Base-by-base conservation (phyloP, 176 grass and related monocot genomes). In the Eleusine indica region DNA sequence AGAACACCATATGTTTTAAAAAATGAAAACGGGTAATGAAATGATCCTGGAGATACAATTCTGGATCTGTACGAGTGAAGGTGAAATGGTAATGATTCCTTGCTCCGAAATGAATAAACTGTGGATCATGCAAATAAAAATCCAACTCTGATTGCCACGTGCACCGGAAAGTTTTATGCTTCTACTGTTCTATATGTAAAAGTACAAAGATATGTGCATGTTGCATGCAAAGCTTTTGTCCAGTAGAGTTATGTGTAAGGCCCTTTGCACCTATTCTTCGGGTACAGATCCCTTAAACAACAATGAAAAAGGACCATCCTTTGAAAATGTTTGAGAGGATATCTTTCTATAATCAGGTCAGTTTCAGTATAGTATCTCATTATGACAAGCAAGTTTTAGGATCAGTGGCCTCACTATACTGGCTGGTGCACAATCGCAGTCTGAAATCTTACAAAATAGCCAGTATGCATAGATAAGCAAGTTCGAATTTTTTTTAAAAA, bases 1-100 rank as follows among this genome's bases (percentile, higher is more conserved):
- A 84, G 39, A 38, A 56, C 48, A 73, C 18, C 14, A 39, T 54
- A 72, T 73, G 58, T 37, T 56, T 78, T 46, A 38, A 72, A 75
- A 79, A 79, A 39, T 49, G 4, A 78, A 42, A 78, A 85, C 37
- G 43, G 32, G 40, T 71, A 83, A 46, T 5, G 18, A 46, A 80
- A 67, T 21, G 3, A 7, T 40, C 75, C 37, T 58, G 14, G 39
- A 79, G 49, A 80, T 52, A 80, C 18, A 76, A 66, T 76, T 85
- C 51, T 75, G 32, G 69, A 88, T 68, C 22, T 76, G 35, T 62
- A 74, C 63, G 37, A 78, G 16, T 72, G 22, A 77, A 9, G 1
- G 74, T 60, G 68, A 21, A 74, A 46, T 16, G 37, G 35, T 47
- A 68, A 22, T 17, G 25, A 46, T 48, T 80, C 61, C 61, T 35